phyloP scores from a whole-genome alignment of 2,329 filamentous ascomycete genomes.

The Fusarium heterosporum region DNA sequence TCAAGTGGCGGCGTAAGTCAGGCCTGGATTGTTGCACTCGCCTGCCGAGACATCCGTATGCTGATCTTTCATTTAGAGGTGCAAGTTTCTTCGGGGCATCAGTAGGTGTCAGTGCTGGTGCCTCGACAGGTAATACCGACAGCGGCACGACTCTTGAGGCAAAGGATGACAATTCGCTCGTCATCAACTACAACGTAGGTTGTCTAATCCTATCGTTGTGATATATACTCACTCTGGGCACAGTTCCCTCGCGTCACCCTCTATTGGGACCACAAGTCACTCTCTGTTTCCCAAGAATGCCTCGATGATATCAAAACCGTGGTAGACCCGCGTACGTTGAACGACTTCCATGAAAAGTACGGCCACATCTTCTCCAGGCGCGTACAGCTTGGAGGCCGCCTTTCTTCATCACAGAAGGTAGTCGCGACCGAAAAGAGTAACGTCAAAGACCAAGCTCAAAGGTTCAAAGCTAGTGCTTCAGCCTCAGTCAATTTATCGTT shows the following conservation, averaged over 20 bases:
- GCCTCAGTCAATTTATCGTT: neutral
- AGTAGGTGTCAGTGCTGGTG: neutral
- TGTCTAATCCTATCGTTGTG: neutral
- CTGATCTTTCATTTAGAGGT: neutral
- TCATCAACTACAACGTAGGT: neutral
- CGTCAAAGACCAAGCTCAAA: neutral
- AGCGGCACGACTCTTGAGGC: no score
- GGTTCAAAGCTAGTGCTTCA: neutral
- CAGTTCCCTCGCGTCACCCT: neutral
- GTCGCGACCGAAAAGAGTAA: no score
- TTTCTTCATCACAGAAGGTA: neutral
- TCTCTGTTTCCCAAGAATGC: neutral
- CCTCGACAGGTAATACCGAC: neutral
- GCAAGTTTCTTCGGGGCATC: neutral
- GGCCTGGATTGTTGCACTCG: no score
- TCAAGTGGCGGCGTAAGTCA: neutral
- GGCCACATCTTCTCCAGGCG: neutral
- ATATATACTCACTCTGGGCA: neutral
- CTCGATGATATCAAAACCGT: neutral
- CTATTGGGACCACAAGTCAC: neutral
- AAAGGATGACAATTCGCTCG: neutral
- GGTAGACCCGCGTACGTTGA: neutral
- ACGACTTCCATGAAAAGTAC: neutral
- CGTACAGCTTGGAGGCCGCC: neutral
- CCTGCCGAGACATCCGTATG: no score